These are phyloP conservation scores for Achlya hypogyna DNA, from an alignment of 352 stramenopile genomes.

Conservation along the genomic window DNA sequence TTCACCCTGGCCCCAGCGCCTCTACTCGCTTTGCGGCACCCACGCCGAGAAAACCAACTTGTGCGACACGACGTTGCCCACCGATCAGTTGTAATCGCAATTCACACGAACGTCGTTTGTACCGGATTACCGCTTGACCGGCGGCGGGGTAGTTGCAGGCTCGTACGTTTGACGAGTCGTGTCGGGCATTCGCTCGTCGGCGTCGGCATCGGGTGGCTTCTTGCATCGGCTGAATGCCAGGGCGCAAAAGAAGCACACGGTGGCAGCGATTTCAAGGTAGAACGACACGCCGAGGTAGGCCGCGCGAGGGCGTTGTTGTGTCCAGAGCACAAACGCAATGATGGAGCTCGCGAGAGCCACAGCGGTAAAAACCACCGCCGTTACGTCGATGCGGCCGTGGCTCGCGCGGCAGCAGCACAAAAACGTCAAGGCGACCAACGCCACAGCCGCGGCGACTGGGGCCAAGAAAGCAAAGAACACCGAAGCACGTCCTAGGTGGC, in stretches of 20 bases:
- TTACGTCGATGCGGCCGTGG: background rate
- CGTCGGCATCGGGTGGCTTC: background rate
- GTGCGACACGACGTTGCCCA: background rate
- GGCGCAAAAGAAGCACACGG: background rate
- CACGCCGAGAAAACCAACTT: constrained; percentile 5
- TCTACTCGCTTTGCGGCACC: constrained; percentile 6
- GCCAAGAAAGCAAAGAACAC: background rate
- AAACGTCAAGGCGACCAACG: background rate
- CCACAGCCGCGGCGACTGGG: background rate
- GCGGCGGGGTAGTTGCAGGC: background rate
- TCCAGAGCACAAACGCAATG: background rate
- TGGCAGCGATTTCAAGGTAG: background rate
- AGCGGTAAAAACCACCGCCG: background rate
- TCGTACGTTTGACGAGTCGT: background rate
- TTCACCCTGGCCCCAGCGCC: background rate
- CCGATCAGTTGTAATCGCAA: constrained; percentile 4
- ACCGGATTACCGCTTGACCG: background rate
- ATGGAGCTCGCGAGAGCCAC: background rate
- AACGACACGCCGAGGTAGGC: background rate
- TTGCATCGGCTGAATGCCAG: background rate
- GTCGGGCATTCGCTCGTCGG: background rate
- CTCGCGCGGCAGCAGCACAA: background rate
- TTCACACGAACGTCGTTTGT: background rate
- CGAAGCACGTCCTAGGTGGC: background rate
- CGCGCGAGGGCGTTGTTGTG: background rate